Evolutionary conservation across 306 rosid genomes (phyloP).

Genomic region (Psophocarpus tetragonolobus): DNA sequence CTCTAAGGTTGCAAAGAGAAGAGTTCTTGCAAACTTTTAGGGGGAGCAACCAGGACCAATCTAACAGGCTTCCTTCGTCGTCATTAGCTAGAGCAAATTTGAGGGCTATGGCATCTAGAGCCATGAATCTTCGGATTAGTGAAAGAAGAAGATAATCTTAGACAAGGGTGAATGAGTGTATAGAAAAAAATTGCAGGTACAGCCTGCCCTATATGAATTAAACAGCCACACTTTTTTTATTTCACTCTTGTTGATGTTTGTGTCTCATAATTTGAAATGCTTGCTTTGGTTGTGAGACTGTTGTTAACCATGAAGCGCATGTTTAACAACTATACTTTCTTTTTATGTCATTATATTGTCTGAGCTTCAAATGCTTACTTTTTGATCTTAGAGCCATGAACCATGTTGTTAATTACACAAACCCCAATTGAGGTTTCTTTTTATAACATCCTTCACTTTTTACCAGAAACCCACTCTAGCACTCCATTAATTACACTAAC

Average conservation of each 20-base stretch:
- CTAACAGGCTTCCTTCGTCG: constrained; percentile 36
- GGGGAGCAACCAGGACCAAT: constrained; percentile 54
- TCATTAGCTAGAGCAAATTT: constrained; percentile 59
- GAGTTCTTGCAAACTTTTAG: constrained; percentile 74
- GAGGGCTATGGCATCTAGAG: constrained; percentile 82
- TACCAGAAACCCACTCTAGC: no score
- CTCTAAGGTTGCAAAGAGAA: constrained; percentile 83
- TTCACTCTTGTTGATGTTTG: no score
- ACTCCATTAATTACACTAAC: no score
- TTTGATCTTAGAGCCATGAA: no score
- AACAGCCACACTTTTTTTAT: no score
- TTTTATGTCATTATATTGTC: neutral
- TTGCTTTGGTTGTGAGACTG: neutral
- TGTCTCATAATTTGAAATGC: no score
- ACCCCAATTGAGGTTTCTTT: no score
- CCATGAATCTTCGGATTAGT: constrained; percentile 48
- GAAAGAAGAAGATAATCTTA: constrained; percentile 19
- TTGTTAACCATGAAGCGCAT: neutral
- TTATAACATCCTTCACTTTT: no score
- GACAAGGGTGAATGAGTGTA: neutral
- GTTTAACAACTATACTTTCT: neutral
- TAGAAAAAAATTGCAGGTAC: neutral
- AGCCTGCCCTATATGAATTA: neutral
- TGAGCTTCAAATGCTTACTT: no score
- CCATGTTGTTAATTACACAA: no score